These are phyloP conservation scores for Aspergillus caelatus DNA, from an alignment of 2,329 filamentous ascomycete genomes.

Conservation along the genomic window DNA sequence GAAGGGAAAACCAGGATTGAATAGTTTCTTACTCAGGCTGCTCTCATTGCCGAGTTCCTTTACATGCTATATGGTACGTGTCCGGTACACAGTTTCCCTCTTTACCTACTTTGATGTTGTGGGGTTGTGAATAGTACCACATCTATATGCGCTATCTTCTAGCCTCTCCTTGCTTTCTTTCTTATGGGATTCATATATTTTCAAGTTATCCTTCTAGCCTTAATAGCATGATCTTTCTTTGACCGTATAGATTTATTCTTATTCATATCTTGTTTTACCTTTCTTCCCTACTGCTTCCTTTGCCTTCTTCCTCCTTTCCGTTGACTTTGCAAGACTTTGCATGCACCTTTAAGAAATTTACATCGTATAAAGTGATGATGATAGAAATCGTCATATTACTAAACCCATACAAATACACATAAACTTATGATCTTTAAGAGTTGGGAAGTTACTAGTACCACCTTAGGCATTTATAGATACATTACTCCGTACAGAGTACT, in stretches of 20 bases:
- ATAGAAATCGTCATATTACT: not conserved
- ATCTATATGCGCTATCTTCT: not conserved
- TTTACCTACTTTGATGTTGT: not conserved
- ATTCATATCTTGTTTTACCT: conserved; percentile 2
- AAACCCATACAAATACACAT: not conserved
- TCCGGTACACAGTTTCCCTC: conserved; percentile 1
- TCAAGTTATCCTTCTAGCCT: not conserved
- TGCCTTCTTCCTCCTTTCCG: not conserved
- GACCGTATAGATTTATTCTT: not conserved
- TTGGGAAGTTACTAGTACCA: not conserved
- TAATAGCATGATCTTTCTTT: not conserved
- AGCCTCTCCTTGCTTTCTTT: conserved; percentile 1
- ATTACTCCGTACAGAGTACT: too few relatives aligned
- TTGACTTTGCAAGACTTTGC: not conserved
- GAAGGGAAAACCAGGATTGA: conserved; percentile 99
- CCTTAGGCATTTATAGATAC: not conserved
- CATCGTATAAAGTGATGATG: not conserved
- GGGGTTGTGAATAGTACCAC: not conserved
- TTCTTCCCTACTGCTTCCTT: not conserved
- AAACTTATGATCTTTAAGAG: not conserved
- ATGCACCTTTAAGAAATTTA: not conserved
- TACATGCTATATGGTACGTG: not conserved
- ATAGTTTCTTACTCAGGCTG: conserved; percentile 24
- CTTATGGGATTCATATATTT: not conserved
- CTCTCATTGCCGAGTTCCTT: not conserved